phyloP scores from a whole-genome alignment of 129 eudicot species.

The Pseudognaphalium luteoalbum region DNA sequence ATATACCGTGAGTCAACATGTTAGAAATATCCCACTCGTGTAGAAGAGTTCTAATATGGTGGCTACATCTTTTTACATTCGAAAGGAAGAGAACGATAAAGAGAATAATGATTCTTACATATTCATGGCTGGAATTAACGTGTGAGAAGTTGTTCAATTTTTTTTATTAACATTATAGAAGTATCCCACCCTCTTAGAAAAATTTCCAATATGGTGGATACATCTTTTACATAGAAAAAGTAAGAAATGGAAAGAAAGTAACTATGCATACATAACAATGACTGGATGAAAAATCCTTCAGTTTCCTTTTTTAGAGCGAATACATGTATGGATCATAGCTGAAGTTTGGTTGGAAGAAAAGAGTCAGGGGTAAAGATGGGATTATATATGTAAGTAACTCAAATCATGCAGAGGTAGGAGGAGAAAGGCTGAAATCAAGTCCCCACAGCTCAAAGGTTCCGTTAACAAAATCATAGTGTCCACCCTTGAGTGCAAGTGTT shows the following conservation, averaged over 20 bases:
- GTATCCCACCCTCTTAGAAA: background rate
- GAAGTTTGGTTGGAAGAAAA: slow-evolving; percentile 18
- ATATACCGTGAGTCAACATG: background rate
- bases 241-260: slow-evolving; percentile 14
- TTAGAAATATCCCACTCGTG: background rate
- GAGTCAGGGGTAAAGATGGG: slow-evolving; percentile 7
- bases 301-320: slow-evolving; percentile 11
- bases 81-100: background rate
- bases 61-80: background rate
- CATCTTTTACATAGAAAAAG: slow-evolving; percentile 57
- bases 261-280: slow-evolving; percentile 14
- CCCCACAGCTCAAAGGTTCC: slow-evolving; percentile 94
- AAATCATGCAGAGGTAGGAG: slow-evolving; percentile 73
- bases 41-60: slow-evolving; percentile 6
- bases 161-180: background rate
- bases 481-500: slow-evolving; percentile 87
- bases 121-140: background rate
- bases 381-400: slow-evolving; percentile 23
- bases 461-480: slow-evolving; percentile 86
- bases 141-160: background rate
- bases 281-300: background rate
- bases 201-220: slow-evolving; percentile 52
- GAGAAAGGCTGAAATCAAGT: slow-evolving; percentile 74
- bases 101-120: background rate
- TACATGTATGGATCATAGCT: slow-evolving; percentile 28